Conservation (phyloP, 768 basidiomycete species). For the Myochromella boudieri region DNA sequence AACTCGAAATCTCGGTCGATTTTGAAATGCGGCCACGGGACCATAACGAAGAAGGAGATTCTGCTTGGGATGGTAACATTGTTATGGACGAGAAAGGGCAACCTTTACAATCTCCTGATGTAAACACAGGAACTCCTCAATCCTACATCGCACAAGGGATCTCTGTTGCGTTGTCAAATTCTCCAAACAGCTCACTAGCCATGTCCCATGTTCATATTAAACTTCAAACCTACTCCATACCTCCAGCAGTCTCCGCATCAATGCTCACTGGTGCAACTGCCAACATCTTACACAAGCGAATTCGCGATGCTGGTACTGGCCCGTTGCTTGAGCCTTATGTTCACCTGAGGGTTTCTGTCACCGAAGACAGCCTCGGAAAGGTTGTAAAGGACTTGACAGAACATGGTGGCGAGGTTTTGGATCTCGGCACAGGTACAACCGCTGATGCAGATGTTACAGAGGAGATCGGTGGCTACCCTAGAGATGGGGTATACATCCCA, state of each 20-base stretch:
- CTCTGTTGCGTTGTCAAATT: constrained; percentile 69
- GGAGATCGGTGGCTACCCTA: constrained; percentile 44
- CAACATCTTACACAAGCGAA: constrained; percentile 57
- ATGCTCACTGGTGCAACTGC: constrained; percentile 67
- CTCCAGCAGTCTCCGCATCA: constrained; percentile 44
- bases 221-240: constrained; percentile 43
- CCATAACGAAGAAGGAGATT: constrained; percentile 59
- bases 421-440: constrained; percentile 52
- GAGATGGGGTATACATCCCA: constrained; percentile 74
- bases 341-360: constrained; percentile 63
- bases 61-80: constrained; percentile 76
- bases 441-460: constrained; percentile 33
- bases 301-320: constrained; percentile 66
- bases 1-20: constrained; percentile 46
- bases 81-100: constrained; percentile 57
- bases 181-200: constrained; percentile 74
- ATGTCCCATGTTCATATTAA: constrained; percentile 63
- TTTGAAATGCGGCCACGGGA: constrained; percentile 56
- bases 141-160: constrained; percentile 68
- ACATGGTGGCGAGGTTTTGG: constrained; percentile 74
- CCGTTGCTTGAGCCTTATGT: constrained; percentile 81
- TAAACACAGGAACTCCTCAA: constrained; percentile 45
- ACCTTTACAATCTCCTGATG: constrained; percentile 52
- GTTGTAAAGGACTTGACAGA: constrained; percentile 85
- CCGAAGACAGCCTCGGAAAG: constrained; percentile 69